phyloP scores from a whole-genome alignment of 2,329 filamentous ascomycete species.

The Laburnicola sp. region DNA sequence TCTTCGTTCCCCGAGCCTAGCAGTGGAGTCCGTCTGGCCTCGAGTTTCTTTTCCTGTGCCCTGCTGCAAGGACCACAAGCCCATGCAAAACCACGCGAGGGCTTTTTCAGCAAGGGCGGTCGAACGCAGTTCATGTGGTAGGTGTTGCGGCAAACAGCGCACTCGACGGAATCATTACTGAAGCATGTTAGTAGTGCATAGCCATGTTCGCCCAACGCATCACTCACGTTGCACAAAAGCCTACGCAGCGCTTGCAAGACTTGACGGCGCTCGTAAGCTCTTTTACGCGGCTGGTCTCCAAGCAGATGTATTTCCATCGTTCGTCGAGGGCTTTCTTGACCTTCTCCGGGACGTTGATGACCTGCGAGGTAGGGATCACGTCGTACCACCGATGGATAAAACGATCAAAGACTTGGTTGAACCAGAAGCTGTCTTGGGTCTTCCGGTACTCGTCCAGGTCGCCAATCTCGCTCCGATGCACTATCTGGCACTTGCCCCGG shows the following conservation, averaged over 20 bases:
- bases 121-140: constrained; percentile 99
- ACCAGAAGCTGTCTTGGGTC: constrained; percentile 88
- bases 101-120: constrained; percentile 90
- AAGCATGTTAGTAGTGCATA: constrained; percentile 17
- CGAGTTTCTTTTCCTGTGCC: constrained; percentile 89
- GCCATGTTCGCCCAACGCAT: not conserved
- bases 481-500: constrained; percentile 89
- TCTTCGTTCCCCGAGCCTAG: constrained; percentile 59
- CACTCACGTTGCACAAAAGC: constrained; percentile 86
- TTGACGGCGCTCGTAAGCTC: constrained; percentile 96
- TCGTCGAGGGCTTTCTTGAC: constrained; percentile 96
- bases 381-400: constrained; percentile 99
- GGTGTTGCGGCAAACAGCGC: constrained; percentile 89
- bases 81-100: constrained; percentile 96
- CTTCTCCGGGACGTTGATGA: constrained; percentile 93
- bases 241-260: constrained; percentile 87
- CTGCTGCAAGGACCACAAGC: constrained; percentile 94
- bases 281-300: constrained; percentile 91
- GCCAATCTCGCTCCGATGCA: constrained; percentile 82
- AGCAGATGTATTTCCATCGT: constrained; percentile 93
- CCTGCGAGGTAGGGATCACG: constrained; percentile 84
- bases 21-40: constrained; percentile 83
- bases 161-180: constrained; percentile 94
- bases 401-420: constrained; percentile 94
- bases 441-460: constrained; percentile 84